phyloP scores from a whole-genome alignment of 2,329 filamentous ascomycete genomes.

The Talaromyces sp. region DNA sequence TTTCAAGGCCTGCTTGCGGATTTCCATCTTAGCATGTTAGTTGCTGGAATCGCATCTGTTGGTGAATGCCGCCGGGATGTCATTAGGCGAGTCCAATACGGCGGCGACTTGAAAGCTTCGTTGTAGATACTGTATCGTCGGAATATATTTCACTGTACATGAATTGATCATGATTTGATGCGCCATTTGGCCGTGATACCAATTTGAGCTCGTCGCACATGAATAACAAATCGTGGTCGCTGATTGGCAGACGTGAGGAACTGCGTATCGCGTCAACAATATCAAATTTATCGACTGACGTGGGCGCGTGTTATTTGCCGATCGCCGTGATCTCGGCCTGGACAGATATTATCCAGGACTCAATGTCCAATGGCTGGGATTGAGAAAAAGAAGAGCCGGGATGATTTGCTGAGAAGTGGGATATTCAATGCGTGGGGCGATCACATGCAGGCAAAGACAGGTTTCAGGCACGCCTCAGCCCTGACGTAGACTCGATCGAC shows the following conservation, averaged over 20 bases:
- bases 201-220: neutral
- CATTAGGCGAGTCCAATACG: slow-evolving; percentile 30
- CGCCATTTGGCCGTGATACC: neutral
- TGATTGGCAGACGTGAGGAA: neutral
- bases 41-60: slow-evolving; percentile 44
- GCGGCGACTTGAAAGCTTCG: slow-evolving; percentile 29
- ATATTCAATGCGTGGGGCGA: neutral
- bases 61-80: slow-evolving; percentile 27
- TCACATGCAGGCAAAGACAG: slow-evolving; percentile 13
- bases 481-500: neutral
- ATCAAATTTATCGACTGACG: neutral
- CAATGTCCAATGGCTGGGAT: neutral
- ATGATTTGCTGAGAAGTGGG: neutral
- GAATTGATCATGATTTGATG: neutral
- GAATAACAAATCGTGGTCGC: neutral
- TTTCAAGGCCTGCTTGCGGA: slow-evolving; percentile 44
- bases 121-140: slow-evolving; percentile 17
- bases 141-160: neutral
- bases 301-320: neutral
- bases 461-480: neutral
- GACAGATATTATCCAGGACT: neutral
- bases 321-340: neutral
- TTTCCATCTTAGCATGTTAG: slow-evolving; percentile 52
- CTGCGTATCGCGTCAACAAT: neutral
- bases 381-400: neutral